Evolutionary conservation across 331 rosid genomes (phyloP).

Genomic region (Arachis monticola): DNA sequence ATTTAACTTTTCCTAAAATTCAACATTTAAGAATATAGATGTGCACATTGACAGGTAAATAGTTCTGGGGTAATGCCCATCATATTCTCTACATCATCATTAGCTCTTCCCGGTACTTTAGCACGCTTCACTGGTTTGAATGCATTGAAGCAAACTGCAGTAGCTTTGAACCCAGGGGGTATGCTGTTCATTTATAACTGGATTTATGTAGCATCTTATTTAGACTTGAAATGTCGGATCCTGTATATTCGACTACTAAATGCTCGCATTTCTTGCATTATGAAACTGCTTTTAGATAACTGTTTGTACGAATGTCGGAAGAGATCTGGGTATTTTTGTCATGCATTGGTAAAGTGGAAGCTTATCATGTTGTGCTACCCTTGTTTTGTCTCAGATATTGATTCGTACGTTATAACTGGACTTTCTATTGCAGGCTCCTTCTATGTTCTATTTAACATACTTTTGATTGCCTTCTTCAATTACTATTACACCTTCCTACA

Average conservation of each 20-base stretch:
- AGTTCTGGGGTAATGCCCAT: conserved; percentile 99
- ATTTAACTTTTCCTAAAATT: conserved; percentile 5
- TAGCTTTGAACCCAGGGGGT: conserved; percentile 95
- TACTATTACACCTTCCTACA: conserved; percentile 97
- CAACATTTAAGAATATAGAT: conserved; percentile 32
- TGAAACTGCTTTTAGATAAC: conserved; percentile 4
- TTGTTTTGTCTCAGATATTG: conserved; percentile 14
- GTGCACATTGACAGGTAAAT: conserved; percentile 69
- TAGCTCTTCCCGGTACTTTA: conserved; percentile 94
- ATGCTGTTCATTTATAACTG: conserved; percentile 32
- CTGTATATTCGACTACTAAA: conserved; percentile 17
- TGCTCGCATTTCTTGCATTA: conserved; percentile 18
- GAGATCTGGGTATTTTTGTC: conserved; percentile 27
- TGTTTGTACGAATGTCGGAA: background rate
- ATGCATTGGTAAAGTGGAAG: conserved; percentile 11
- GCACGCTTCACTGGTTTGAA: conserved; percentile 92
- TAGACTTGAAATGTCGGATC: conserved; percentile 18
- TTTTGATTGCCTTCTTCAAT: conserved; percentile 94
- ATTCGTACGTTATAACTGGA: conserved; percentile 28
- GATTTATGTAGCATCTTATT: background rate
- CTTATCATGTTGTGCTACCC: conserved; percentile 12
- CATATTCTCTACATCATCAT: conserved; percentile 91
- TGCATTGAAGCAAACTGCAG: conserved; percentile 77
- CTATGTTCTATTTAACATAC: conserved; percentile 88
- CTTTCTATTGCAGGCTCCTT: conserved; percentile 69